Percentiles rank a stretch among this genome's conserved stretches.
These are phyloP conservation scores for Gynostemma pentaphyllum DNA, from an alignment of 306 rosid species.

Conservation along the genomic window DNA sequence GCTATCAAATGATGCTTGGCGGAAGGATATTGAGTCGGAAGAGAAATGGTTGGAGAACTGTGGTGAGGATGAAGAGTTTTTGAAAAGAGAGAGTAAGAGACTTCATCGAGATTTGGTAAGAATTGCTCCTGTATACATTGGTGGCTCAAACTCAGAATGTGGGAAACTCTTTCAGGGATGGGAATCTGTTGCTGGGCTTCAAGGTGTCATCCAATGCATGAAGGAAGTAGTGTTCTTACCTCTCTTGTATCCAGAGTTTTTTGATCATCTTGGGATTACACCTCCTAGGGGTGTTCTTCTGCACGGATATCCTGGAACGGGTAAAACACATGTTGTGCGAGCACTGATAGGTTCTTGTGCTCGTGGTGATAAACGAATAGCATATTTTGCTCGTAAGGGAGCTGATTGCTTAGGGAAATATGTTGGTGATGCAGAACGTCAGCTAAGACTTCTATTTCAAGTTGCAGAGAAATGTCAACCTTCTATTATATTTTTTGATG, in stretches of 20 bases:
- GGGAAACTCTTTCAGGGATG: constrained; percentile 75
- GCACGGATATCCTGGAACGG: constrained; percentile 99
- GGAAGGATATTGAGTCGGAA: constrained; percentile 84
- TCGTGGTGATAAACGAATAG: constrained; percentile 77
- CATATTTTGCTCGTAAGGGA: constrained; percentile 97
- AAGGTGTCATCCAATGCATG: constrained; percentile 89
- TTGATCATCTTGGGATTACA: constrained; percentile 69
- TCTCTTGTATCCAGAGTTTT: constrained; percentile 82
- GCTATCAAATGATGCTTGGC: constrained; percentile 61
- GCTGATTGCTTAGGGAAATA: constrained; percentile 98
- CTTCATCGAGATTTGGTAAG: constrained; percentile 93
- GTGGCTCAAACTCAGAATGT: constrained; percentile 57
- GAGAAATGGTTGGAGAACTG: constrained; percentile 97
- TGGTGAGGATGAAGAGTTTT: constrained; percentile 98
- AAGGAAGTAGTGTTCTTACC: constrained; percentile 96
- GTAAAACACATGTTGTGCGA: constrained; percentile 89
- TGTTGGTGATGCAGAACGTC: constrained; percentile 99
- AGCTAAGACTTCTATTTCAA: constrained; percentile 86
- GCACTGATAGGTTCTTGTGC: constrained; percentile 97
- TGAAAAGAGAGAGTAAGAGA: constrained; percentile 96
- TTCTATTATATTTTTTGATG: constrained; percentile 94
- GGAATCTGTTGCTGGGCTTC: constrained; percentile 99
- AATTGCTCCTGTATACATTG: constrained; percentile 90
- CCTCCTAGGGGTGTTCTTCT: constrained; percentile 97
- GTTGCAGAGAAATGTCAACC: constrained; percentile 98